Evolutionary conservation across 2,329 filamentous ascomycete genomes (phyloP).

Genomic region (Aureobasidium vineae): DNA sequence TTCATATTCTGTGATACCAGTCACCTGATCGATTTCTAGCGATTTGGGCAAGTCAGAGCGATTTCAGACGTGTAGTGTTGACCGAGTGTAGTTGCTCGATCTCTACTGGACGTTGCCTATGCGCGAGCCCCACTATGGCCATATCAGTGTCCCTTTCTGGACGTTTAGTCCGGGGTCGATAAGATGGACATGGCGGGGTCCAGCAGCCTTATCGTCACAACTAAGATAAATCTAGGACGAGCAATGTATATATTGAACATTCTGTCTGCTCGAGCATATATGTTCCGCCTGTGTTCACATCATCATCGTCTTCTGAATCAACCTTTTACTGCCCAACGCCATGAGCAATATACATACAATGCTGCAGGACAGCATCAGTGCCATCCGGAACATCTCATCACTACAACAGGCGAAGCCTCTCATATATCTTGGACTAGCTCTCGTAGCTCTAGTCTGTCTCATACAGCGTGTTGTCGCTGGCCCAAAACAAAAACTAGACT

Average conservation of each 20-base stretch:
- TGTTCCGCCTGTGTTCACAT: not conserved
- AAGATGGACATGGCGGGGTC: constrained; percentile 12
- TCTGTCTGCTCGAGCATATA: not conserved
- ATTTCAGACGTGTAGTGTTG: not conserved
- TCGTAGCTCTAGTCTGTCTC: not conserved
- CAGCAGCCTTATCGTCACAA: constrained; percentile 20
- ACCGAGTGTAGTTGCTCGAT: not conserved
- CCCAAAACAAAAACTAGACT: not conserved
- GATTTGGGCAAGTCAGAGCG: constrained; percentile 12
- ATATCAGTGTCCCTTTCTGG: constrained; percentile 14
- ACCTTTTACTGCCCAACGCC: not conserved
- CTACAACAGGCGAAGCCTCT: constrained; percentile 11
- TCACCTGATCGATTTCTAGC: constrained; percentile 4
- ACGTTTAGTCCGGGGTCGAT: constrained; percentile 14
- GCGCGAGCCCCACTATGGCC: constrained; percentile 15
- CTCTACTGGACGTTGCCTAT: not conserved
- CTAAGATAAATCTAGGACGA: constrained; percentile 9
- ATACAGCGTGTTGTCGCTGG: constrained; percentile 4
- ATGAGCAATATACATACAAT: constrained; percentile 6
- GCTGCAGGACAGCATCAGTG: constrained; percentile 2
- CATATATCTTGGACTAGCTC: constrained; percentile 17
- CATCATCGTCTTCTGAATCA: not conserved
- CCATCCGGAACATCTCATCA: not conserved
- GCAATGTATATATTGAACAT: constrained; percentile 8
- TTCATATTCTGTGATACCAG: constrained; percentile 10